Conservation (phyloP, 306 rosid species). For the Cucurbita pepo region DNA sequence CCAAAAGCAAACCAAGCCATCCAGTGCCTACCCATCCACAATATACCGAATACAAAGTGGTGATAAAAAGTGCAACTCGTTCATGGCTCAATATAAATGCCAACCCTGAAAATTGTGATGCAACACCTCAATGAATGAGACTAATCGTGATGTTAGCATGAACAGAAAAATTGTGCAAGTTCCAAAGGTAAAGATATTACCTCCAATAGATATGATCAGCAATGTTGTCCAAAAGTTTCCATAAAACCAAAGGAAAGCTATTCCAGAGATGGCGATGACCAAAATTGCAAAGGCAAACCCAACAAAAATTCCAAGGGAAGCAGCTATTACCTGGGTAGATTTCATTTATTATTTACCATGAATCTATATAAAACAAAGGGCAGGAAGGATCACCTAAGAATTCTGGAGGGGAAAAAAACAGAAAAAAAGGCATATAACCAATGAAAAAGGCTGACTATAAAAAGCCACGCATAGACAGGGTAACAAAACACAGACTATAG, state of each 20-base stretch:
- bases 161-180: conserved; percentile 5
- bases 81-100: conserved; percentile 58
- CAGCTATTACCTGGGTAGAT: conserved; percentile 45
- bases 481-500: not conserved
- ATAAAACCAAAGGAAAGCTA: conserved; percentile 68
- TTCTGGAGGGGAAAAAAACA: not conserved
- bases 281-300: conserved; percentile 60
- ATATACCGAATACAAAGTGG: conserved; percentile 62
- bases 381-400: not conserved
- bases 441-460: not conserved
- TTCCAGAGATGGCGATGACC: conserved; percentile 55
- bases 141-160: not conserved
- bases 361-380: conserved; percentile 1
- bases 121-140: conserved; percentile 17
- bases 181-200: conserved; percentile 29
- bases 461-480: not conserved
- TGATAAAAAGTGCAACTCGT: conserved; percentile 52
- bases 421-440: not conserved
- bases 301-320: conserved; percentile 46
- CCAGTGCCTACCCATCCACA: conserved; percentile 85
- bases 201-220: conserved; percentile 67
- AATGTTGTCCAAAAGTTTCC: conserved; percentile 90
- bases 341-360: conserved; percentile 12
- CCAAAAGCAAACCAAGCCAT: conserved; percentile 69
- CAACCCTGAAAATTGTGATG: conserved; percentile 51